Evolutionary conservation across 139 green algal genomes (phyloP), one percentile per base, ranked within the genome.

Genomic region (Diplosphaera chodatii): DNA sequence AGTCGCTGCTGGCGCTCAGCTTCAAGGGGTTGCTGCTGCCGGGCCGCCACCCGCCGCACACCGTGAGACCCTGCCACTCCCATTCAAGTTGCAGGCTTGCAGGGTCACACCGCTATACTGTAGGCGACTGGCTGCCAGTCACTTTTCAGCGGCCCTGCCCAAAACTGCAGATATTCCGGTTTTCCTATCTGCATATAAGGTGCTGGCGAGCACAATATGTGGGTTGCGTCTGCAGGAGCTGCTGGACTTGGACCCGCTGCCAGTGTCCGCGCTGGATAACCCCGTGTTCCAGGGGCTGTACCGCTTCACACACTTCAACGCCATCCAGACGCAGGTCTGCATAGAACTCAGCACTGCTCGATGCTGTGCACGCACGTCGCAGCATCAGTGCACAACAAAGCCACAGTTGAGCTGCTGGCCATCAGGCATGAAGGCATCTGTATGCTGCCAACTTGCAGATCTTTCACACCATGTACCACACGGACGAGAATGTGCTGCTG

Each of bases 381-480:
- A n/a, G n/a, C n/a, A n/a, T n/a, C n/a, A n/a, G n/a, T n/a, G n/a
- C n/a, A n/a, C n/a, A n/a, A n/a, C n/a, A n/a, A n/a, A n/a, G n/a
- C n/a, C n/a, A n/a, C n/a, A n/a, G n/a, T n/a, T n/a, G n/a, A n/a
- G n/a, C n/a, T n/a, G n/a, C n/a, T n/a, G n/a, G n/a, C n/a, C 68
- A 23, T n/a, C 1, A 23, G 32, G 23, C 18, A 20, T 48, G 27
- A 73, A 71, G 8, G 5, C 62, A 13, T 34, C n/a, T n/a, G 16
- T 21, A 13, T 69, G 29, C 33, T 72, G 4, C 55, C 18, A n/a
- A n/a, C n/a, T 2, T 67, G 64, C 90, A 96, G 84, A 92, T 89
- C 10, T 99, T 99, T 81, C 91, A 98, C 82, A 94, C 91, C 3
- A 86, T 98, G 69, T 98, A 96, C 80, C 92, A 98, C 77, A 97